Conservation (phyloP, 257 asterid species). For the Nicotiana tabacum region DNA sequence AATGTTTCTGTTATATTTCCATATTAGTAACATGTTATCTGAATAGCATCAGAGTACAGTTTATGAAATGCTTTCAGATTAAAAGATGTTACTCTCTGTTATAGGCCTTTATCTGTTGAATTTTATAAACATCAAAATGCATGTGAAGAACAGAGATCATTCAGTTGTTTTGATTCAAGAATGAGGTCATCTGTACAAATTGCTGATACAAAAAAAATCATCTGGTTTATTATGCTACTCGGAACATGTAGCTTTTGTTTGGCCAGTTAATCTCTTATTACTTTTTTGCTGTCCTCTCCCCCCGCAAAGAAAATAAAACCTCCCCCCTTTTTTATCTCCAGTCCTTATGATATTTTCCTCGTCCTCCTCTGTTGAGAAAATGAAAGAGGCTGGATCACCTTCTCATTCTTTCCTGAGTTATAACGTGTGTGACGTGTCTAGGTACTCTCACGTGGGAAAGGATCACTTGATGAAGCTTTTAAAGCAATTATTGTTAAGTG, state of each 20-base stretch:
- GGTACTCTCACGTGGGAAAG: conserved; percentile 81
- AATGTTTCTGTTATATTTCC: not conserved
- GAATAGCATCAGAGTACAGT: not conserved
- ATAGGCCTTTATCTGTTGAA: not conserved
- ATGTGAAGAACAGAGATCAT: not conserved
- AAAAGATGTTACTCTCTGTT: not conserved
- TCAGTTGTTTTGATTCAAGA: not conserved
- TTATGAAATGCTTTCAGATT: conserved; percentile 2
- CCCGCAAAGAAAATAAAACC: too few relatives aligned
- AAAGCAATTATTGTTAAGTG: conserved; percentile 64
- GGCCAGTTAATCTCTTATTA: not conserved
- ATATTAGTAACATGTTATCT: not conserved
- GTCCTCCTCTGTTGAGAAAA: not conserved
- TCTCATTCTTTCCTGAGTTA: conserved; percentile 9
- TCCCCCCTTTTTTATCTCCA: not conserved
- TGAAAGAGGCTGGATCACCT: not conserved
- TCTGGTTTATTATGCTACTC: not conserved
- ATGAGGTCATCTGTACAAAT: not conserved
- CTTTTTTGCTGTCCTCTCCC: not conserved
- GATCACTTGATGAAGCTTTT: conserved; percentile 95
- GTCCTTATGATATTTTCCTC: not conserved
- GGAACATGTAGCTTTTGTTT: not conserved
- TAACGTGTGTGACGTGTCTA: conserved; percentile 22
- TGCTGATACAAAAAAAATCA: not conserved
- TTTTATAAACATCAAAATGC: not conserved